Evolutionary conservation across 305 asterid species (phyloP), one percentile per base, ranked within the genome.

Genomic region (Ilex paraguariensis): DNA sequence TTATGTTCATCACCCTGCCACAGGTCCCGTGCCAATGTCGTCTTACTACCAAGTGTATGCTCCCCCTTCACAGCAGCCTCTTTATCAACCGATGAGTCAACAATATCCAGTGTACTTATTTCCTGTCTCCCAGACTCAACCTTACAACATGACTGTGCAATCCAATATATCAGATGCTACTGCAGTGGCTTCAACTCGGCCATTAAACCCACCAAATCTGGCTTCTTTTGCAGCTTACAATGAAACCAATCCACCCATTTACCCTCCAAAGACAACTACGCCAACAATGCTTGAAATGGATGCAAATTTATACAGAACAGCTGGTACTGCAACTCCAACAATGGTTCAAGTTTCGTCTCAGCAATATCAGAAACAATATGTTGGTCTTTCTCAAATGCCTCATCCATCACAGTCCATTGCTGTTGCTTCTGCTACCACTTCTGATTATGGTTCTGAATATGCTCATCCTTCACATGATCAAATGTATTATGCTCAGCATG

Each of bases 1-100:
- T 63, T 82, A 79, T 60, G 68, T 81, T 66, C 87, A 82, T 57
- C 86, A 81, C 44, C 74, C 84, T 3, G 63, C 67, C 36, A 54
- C 70, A 9, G 75, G 71, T n/a, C 72, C 80, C 1, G 28, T 71
- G 52, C 84, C 83, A 14, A 61, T 78, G 7, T 57, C 83, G 8
- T 82, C 96, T 56, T 88, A 81, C 76, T 86, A 86, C 66, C 91
- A 85, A 42, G 77, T 86, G 66, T 86, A 86, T 30, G 54, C 75
- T 21, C 73, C 82, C 70, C 75, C 76, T 56, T 59, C 75, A n/a
- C 89, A 84, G 45, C 83, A 72, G 40, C 79, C 68, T 33, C 57
- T 64, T 52, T 84, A 73, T 48, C 85, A 71, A 62, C 83, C 75
- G 59, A 60, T 71, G 11, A 88, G 85, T 57, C 93, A 69, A 31